These are phyloP conservation scores for Claviceps humidiphila DNA, from an alignment of 2,329 filamentous ascomycete genomes.

Conservation along the genomic window DNA sequence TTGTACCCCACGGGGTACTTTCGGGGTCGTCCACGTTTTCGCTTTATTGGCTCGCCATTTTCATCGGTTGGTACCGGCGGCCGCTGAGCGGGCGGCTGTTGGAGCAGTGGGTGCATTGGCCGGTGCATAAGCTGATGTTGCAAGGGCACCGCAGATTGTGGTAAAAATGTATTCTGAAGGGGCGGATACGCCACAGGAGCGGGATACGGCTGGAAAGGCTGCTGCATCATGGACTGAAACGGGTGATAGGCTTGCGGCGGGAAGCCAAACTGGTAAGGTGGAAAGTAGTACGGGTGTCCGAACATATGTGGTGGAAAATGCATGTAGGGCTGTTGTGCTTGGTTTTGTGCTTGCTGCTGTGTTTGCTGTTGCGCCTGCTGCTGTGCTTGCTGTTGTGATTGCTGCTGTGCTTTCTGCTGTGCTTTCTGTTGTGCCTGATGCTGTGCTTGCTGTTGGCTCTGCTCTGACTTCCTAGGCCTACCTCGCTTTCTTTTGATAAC, in stretches of 20 bases:
- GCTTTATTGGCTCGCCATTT: constrained; percentile 5
- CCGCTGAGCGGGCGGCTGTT: neutral
- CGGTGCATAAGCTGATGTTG: neutral
- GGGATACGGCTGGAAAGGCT: constrained; percentile 4
- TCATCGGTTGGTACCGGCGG: neutral
- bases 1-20: constrained; percentile 7
- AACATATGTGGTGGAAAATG: neutral
- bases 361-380: too few species aligned
- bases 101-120: constrained; percentile 3
- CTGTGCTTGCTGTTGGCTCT: neutral
- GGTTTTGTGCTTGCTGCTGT: neutral
- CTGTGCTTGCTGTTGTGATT: neutral
- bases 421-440: neutral
- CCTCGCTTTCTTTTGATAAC: constrained; percentile 4
- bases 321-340: neutral
- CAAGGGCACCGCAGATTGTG: constrained; percentile 1
- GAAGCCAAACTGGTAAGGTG: constrained; percentile 2
- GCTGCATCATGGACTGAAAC: constrained; percentile 3
- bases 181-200: constrained; percentile 2
- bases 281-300: constrained; percentile 4
- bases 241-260: constrained; percentile 4
- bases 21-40: constrained; percentile 13
- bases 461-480: constrained; percentile 4
- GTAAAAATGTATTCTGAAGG: constrained; percentile 1
- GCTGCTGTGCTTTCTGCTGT: neutral